Conservation (phyloP, 2,329 filamentous ascomycete genomes). For the Acrodontium crateriforme region DNA sequence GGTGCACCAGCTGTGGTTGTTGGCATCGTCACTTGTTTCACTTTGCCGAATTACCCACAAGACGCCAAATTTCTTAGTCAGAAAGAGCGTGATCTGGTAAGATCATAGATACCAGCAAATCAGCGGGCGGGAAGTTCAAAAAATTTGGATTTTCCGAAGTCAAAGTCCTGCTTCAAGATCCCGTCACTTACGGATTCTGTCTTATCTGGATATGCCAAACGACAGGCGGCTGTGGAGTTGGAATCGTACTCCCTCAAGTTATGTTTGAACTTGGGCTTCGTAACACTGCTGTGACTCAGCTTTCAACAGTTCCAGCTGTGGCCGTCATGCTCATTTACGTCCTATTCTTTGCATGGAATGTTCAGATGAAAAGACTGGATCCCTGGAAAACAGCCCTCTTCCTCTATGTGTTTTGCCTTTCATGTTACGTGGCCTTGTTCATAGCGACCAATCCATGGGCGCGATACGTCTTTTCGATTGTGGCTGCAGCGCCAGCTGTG, state of each 20-base stretch:
- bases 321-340: slow-evolving; percentile 11
- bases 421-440: slow-evolving; percentile 29
- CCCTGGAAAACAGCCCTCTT: slow-evolving; percentile 12
- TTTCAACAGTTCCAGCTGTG: slow-evolving; percentile 25
- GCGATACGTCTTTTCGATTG: slow-evolving; percentile 28
- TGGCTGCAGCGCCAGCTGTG: slow-evolving; percentile 26
- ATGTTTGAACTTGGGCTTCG: slow-evolving; percentile 32
- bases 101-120: slow-evolving; percentile 8
- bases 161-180: slow-evolving; percentile 9
- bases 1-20: slow-evolving; percentile 20
- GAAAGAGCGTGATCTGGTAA: slow-evolving; percentile 15
- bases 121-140: slow-evolving; percentile 9
- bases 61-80: slow-evolving; percentile 42
- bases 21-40: slow-evolving; percentile 24
- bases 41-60: slow-evolving; percentile 45
- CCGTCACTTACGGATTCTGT: slow-evolving; percentile 8
- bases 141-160: slow-evolving; percentile 11
- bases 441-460: slow-evolving; percentile 22
- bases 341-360: slow-evolving; percentile 9
- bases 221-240: slow-evolving; percentile 24
- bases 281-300: slow-evolving; percentile 25
- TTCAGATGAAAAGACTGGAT: slow-evolving; percentile 6
- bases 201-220: slow-evolving; percentile 16
- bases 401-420: slow-evolving; percentile 22
- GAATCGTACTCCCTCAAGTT: slow-evolving; percentile 25